A percentile compares a stretch with the other conserved stretches of the same genome.
phyloP scores from a whole-genome alignment of 306 rosid genomes.

The Dalbergia cochinchinensis region DNA sequence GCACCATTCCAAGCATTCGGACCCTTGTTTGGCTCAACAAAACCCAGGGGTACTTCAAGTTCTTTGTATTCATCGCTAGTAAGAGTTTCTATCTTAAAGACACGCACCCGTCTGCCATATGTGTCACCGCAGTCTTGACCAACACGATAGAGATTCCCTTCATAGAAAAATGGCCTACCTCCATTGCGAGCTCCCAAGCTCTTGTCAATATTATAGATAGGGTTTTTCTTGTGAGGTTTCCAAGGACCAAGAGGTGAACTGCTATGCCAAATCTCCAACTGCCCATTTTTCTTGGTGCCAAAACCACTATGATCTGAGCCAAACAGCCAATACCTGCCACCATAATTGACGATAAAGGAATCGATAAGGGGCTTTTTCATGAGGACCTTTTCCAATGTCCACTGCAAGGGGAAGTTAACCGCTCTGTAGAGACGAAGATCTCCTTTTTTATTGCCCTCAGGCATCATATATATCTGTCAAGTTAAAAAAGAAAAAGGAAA shows the following conservation, averaged over 20 bases:
- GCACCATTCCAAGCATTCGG: constrained; percentile 96
- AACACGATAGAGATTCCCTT: constrained; percentile 82
- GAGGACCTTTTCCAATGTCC: constrained; percentile 82
- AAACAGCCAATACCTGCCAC: constrained; percentile 86
- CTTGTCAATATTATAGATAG: constrained; percentile 78
- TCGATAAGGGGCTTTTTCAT: constrained; percentile 89
- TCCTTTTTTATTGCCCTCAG: constrained; percentile 86
- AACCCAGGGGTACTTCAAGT: constrained; percentile 78
- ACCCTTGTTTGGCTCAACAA: constrained; percentile 77
- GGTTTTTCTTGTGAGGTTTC: constrained; percentile 87
- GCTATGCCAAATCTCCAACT: constrained; percentile 92
- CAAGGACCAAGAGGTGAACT: constrained; percentile 93
- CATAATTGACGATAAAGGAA: constrained; percentile 65
- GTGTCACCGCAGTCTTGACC: constrained; percentile 99
- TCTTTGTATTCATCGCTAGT: constrained; percentile 73
- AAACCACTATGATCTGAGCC: constrained; percentile 95
- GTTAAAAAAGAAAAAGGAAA: constrained; percentile 34
- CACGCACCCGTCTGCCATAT: constrained; percentile 76
- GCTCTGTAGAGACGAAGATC: constrained; percentile 93
- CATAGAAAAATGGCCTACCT: constrained; percentile 85
- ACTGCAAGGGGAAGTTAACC: constrained; percentile 77
- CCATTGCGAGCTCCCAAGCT: constrained; percentile 97
- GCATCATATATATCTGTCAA: constrained; percentile 94
- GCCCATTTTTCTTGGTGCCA: constrained; percentile 87
- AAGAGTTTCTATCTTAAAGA: constrained; percentile 86